Base-by-base conservation (phyloP, 1,139 yeast species). In the Debaryomycetaceae sp. region DNA sequence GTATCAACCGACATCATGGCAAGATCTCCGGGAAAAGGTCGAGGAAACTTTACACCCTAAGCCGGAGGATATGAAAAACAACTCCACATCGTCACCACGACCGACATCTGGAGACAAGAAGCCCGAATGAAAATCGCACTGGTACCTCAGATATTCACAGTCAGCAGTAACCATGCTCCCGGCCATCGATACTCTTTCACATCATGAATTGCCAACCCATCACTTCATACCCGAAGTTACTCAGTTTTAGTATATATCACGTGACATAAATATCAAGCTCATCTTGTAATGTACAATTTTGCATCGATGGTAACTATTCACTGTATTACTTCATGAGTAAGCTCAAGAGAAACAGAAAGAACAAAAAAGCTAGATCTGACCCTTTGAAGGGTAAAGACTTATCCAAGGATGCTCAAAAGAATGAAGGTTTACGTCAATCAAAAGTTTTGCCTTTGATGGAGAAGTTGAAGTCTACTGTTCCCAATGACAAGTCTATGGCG, bases 401-500 rank as follows among this genome's bases (percentile, higher is more conserved):
- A 37, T 49, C 55, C 41, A 58, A 61, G 42, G 60, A 64, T 45
- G 51, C 62, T 46, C 43, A 51, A 20, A 76, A 75, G 47, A 85
- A 79, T 52, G 83, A 76, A 41, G 59, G 59, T 24, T 62, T 81
- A 20, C 74, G 82, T 40, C 69, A 73, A 41, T 76, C 76, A 47
- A 85, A 83, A 57, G 77, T 89, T 48, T 60, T 78, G 36, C 95
- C 96, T 0, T 67, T 90, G 52, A 69, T 90, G 36, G 75, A 77
- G 44, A 83, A 86, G 56, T 69, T 91, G 47, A 69, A 76, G 46
- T 78, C 90, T 6, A 65, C 81, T 1, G 72, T 80, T 9, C 78
- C 88, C 2, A 83, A 85, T 58, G 97, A 90, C 48, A 76, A 88
- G 51, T 75, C 87, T 1, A 81, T 85, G 80, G 95, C 96, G 1